Base-by-base conservation (phyloP, 345 rosid genomes). In the Eutrema japonicum region DNA sequence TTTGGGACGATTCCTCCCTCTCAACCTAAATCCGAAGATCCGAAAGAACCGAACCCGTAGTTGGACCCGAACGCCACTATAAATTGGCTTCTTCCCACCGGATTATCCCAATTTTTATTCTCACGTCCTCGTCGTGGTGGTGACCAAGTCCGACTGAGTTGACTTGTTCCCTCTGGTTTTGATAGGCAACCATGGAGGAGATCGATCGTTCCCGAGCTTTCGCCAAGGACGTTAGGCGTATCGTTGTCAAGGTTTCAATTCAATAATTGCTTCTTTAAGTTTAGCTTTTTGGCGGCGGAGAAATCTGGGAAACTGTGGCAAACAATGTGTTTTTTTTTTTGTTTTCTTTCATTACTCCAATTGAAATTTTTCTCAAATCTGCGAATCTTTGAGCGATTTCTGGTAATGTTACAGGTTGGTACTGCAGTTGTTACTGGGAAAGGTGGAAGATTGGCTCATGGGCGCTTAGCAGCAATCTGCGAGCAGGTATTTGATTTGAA, bases 361-460 rank as follows among this genome's bases (percentile, higher is more conserved):
- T 56, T 40, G 56, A 45, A 72, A 33, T 5, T 65, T 47, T 7
- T 26, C 14, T 41, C 9, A 30, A 41, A 74, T 56, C 58, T 55
- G 64, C 27, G n/a, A 50, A 3, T 26, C 10, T 55, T 12, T 37
- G 71, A 65, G 42, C 10, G 45, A 13, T 41, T 45, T 53, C 9
- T 16, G 5, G 7, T 40, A 8, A 8, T 45, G 26, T 58, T 76
- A 77, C 71, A 96, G 99, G 99, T 96, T 46, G 99, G 99, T 72
- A 96, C 99, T 40, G 99, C 99, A 16, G 97, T 96, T 59, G 99
- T 92, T 22, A 96, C 99, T 12, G 85, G 99, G 73, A 66, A 72
- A 64, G 99, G 94, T 83, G 98, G 97, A 51, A 85, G 99, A 75
- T 78, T 96, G 72, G 98, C 96, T 40, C 92, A 90, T 45, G 99